A percentile compares a stretch with the other conserved stretches of the same genome.
Conservation (phyloP, 352 stramenopile species). For the Globisporangium cederbergense region DNA sequence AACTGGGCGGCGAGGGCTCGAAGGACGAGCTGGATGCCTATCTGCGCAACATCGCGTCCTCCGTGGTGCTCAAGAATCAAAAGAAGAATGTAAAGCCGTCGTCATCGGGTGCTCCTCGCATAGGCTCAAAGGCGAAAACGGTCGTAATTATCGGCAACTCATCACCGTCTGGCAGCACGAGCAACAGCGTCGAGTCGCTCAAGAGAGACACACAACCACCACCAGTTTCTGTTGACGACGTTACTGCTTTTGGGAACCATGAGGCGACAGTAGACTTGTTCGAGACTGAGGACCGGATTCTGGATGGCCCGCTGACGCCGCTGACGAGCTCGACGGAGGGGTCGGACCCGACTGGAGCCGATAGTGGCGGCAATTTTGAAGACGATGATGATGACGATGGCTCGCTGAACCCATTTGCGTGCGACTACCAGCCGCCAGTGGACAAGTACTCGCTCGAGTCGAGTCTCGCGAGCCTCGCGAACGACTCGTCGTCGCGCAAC, state of each 20-base stretch:
- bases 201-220: background rate
- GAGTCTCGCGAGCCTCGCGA: constrained; percentile 27
- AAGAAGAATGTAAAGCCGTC: constrained; percentile 7
- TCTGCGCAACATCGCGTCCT: constrained; percentile 55
- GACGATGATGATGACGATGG: constrained; percentile 32
- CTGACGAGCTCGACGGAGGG: constrained; percentile 5
- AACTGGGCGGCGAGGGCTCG: constrained; percentile 45
- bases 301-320: background rate
- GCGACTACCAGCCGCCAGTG: constrained; percentile 38
- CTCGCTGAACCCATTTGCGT: constrained; percentile 63
- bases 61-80: constrained; percentile 60
- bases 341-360: background rate
- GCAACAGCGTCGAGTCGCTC: constrained; percentile 8
- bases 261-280: background rate
- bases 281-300: background rate
- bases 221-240: background rate
- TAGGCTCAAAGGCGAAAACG: constrained; percentile 4
- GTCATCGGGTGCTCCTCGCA: constrained; percentile 18
- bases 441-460: constrained; percentile 27
- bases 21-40: constrained; percentile 66
- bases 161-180: background rate
- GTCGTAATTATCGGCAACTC: background rate
- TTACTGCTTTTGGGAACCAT: too few species aligned
- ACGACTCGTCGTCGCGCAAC: constrained; percentile 15
- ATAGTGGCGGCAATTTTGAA: background rate